These are phyloP conservation scores for Dendrocalamus sinicus DNA, from an alignment of 176 grass and related monocot genomes.

Conservation along the genomic window DNA sequence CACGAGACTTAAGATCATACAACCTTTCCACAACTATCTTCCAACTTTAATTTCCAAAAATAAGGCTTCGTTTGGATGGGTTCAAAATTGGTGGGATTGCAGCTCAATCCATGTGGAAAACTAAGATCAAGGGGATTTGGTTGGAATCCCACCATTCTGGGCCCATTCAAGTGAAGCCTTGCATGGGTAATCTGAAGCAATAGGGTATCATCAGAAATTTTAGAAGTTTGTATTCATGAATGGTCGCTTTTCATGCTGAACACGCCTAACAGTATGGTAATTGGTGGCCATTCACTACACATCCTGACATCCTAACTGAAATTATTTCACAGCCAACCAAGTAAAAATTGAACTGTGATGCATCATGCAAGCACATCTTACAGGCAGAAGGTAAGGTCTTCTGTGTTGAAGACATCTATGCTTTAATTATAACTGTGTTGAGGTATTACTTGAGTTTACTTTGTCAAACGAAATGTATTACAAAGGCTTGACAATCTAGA, in stretches of 20 bases:
- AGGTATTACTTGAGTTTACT: neutral
- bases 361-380: constrained; percentile 1
- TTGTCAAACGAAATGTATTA: neutral
- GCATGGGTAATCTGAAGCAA: constrained; percentile 13
- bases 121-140: neutral
- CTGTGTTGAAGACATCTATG: neutral
- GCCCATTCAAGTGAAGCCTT: neutral
- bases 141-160: neutral
- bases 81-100: neutral
- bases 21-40: neutral
- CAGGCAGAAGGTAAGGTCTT: neutral
- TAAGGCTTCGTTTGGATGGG: neutral
- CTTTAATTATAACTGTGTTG: neutral
- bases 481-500: neutral
- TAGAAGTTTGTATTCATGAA: neutral
- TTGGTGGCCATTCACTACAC: neutral
- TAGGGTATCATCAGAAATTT: neutral
- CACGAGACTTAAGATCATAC: neutral
- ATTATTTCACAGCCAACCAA: neutral
- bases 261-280: neutral
- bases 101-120: neutral
- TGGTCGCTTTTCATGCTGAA: neutral
- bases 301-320: neutral
- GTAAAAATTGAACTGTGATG: neutral
- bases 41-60: neutral